These are phyloP conservation scores for Oryza nivara DNA, from an alignment of 176 grass and related monocot genomes.

Conservation along the genomic window DNA sequence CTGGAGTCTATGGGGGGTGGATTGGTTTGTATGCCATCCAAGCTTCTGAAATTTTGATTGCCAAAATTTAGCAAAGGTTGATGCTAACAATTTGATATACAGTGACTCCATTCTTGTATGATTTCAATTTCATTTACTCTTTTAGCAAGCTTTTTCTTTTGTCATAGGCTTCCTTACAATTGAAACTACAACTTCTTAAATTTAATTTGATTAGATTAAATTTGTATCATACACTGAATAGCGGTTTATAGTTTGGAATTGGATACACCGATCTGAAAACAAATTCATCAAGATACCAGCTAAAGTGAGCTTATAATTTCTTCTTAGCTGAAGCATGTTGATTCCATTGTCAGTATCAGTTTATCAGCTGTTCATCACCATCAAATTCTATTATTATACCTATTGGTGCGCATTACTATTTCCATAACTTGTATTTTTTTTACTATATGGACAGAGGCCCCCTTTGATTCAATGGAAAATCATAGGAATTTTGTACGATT, in stretches of 20 bases:
- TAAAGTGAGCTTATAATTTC: not conserved
- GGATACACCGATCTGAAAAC: not conserved
- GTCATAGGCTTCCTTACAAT: not conserved
- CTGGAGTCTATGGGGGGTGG: not conserved
- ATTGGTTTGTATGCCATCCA: not conserved
- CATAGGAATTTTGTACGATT: too few species aligned
- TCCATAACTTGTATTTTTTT: too few species aligned
- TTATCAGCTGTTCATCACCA: too few species aligned
- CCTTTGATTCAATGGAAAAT: too few species aligned
- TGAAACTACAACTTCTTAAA: not conserved
- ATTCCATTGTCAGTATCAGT: too few species aligned
- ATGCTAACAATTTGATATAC: not conserved
- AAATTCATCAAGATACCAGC: not conserved
- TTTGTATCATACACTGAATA: conserved; percentile 23
- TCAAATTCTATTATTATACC: too few species aligned
- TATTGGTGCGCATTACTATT: too few species aligned
- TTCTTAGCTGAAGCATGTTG: not conserved
- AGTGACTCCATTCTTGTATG: not conserved
- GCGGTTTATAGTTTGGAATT: not conserved
- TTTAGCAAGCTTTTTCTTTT: not conserved
- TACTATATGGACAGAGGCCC: too few species aligned
- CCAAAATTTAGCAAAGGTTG: not conserved
- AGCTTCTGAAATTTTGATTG: not conserved
- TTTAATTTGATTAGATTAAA: conserved; percentile 19
- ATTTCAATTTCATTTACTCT: not conserved